Evolutionary conservation across 495 filamentous ascomycete species (phyloP), one percentile per base, ranked within the genome.

Genomic region (Neurospora sp.): DNA sequence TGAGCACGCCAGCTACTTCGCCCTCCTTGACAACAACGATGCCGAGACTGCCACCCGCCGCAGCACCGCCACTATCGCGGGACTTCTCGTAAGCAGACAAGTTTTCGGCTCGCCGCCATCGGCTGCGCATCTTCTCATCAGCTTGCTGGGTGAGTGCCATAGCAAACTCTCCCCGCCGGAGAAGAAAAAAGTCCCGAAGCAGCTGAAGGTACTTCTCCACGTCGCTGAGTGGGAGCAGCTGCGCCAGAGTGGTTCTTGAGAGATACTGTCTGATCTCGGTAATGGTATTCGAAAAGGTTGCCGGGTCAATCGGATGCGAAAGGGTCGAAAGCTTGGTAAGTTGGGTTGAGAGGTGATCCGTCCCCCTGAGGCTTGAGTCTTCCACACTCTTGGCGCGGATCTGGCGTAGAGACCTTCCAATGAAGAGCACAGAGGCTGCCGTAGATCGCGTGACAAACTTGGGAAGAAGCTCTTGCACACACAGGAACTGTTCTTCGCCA

Each of bases 81-180:
- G 54, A 66, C 70, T 88, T 88, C 72, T 88, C 84, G 71, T 87
- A 85, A 14, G 82, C 84, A 35, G 54, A 66, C 8, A 88, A 78
- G 72, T 88, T 88, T 54, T 88, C 87, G 5, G 84, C 81, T 42
- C 83, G 81, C 62, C 84, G 82, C 88, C 87, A 90, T 44, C 89
- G 85, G 71, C 83, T 85, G 14, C 87, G 82, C 31, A 97, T 87
- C 74, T 89, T 90, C 42, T 91, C 87, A 75, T 97, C 92, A 10
- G 94, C 93, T 84, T 97, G 92, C 40, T 90, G 87, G 1, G 96
- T 92, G 23, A 99, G 84, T 11, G 92, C 90, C 75, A 95, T 88
- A 8, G 93, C 93, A 81, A 99, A 99, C 79, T 98, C 96, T 11
- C 96, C 95, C 20, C 92, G 87, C 11, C 92, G 89, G 11, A 99